A percentile compares a stretch with the other conserved stretches of the same genome.
Conservation (phyloP, 2,329 filamentous ascomycete genomes). For the Aspergillus calidoustus region DNA sequence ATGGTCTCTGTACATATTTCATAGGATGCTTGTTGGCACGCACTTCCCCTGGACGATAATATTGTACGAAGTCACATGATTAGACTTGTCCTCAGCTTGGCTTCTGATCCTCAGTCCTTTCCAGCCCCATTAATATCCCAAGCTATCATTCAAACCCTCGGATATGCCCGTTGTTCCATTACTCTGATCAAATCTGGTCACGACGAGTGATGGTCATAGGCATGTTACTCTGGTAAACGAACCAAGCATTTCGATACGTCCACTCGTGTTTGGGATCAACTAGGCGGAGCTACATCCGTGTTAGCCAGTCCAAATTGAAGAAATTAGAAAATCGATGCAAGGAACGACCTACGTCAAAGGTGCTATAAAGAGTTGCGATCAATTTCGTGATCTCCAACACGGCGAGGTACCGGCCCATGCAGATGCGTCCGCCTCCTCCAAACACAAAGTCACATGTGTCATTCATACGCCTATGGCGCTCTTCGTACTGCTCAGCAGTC, state of each 20-base stretch:
- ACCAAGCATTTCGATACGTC: conserved; percentile 16
- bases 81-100: not conserved
- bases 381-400: conserved; percentile 65
- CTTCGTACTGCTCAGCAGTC: conserved; percentile 37
- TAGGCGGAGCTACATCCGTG: conserved; percentile 10
- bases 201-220: conserved; percentile 15
- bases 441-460: conserved; percentile 48
- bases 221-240: conserved; percentile 19
- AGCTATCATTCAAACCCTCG: not conserved
- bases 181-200: not conserved
- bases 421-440: conserved; percentile 59
- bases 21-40: conserved; percentile 3
- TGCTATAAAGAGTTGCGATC: conserved; percentile 51
- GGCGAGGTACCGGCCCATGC: conserved; percentile 61
- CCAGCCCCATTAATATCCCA: not conserved
- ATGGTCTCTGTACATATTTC: conserved; percentile 3
- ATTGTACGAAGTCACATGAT: conserved; percentile 4
- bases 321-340: not conserved
- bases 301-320: conserved; percentile 1
- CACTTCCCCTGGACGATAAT: not conserved
- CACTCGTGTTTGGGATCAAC: conserved; percentile 16
- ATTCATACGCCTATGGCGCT: conserved; percentile 45
- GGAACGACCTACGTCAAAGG: conserved; percentile 12
- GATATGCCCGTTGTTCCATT: not conserved
- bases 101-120: too few relatives aligned